phyloP scores from a whole-genome alignment of 2,329 filamentous ascomycete species.

The Monosporascus cannonballus region DNA sequence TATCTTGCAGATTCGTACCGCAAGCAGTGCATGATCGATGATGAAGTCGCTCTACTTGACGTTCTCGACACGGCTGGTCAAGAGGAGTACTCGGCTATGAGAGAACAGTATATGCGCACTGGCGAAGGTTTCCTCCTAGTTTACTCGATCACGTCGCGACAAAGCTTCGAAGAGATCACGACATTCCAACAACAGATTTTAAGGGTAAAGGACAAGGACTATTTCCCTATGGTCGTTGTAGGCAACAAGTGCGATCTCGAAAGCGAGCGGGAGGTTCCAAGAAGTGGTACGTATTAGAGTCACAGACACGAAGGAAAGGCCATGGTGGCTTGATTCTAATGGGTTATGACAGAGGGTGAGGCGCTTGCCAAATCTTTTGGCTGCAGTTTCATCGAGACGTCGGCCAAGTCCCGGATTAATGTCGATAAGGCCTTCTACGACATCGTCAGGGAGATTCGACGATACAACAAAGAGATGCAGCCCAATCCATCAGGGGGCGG shows the following conservation, averaged over 20 bases:
- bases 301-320: too few species aligned
- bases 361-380: slow-evolving; percentile 78
- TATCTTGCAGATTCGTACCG: slow-evolving; percentile 80
- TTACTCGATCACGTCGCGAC: slow-evolving; percentile 95
- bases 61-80: slow-evolving; percentile 97
- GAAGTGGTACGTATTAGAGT: slow-evolving; percentile 61
- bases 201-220: slow-evolving; percentile 98
- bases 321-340: not conserved
- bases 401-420: slow-evolving; percentile 95
- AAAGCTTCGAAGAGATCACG: slow-evolving; percentile 97
- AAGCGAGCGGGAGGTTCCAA: slow-evolving; percentile 81
- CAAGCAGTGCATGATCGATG: slow-evolving; percentile 99
- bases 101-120: slow-evolving; percentile 99
- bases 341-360: slow-evolving; percentile 68
- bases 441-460: slow-evolving; percentile 93
- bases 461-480: slow-evolving; percentile 98
- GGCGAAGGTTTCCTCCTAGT: slow-evolving; percentile 96
- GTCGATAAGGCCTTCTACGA: slow-evolving; percentile 99
- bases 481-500: slow-evolving; percentile 71
- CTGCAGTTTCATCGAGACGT: slow-evolving; percentile 99
- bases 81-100: slow-evolving; percentile 98
- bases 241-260: slow-evolving; percentile 99
- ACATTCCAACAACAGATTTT: slow-evolving; percentile 99
- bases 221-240: slow-evolving; percentile 98
- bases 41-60: slow-evolving; percentile 94